Percentiles rank a stretch among this genome's conserved stretches.
Conservation (phyloP, 768 basidiomycete genomes). For the Phaeotremella skinneri region DNA sequence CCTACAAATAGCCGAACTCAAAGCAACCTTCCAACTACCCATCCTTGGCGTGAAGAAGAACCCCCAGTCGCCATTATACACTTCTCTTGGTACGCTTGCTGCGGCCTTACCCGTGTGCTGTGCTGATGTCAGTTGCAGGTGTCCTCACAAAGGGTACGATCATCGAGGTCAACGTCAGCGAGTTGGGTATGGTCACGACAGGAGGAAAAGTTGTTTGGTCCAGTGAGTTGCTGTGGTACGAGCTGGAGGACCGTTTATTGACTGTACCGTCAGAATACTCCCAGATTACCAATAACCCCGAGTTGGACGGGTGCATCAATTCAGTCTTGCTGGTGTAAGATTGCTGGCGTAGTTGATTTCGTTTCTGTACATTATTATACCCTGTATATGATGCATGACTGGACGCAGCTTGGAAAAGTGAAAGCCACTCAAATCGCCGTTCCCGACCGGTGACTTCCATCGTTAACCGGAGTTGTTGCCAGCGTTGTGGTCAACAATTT, state of each 20-base stretch:
- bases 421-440: no score
- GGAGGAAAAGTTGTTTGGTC: constrained; percentile 73
- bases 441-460: no score
- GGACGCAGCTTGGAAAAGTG: no score
- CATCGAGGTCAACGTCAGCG: constrained; percentile 98
- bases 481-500: no score
- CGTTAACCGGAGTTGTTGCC: no score
- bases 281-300: constrained; percentile 89
- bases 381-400: neutral
- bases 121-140: constrained; percentile 77
- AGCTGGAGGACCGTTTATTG: neutral
- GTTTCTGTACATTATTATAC: neutral
- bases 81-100: constrained; percentile 59
- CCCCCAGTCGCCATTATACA: constrained; percentile 76
- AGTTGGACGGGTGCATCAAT: constrained; percentile 95
- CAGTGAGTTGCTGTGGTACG: constrained; percentile 36
- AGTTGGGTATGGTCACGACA: constrained; percentile 93
- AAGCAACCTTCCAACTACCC: constrained; percentile 97
- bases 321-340: constrained; percentile 65
- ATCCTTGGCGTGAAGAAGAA: constrained; percentile 99
- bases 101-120: neutral
- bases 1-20: constrained; percentile 73
- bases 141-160: constrained; percentile 98
- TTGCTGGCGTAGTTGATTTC: neutral
- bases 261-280: constrained; percentile 59